Percentiles rank a stretch among this genome's conserved stretches.
These are phyloP conservation scores for Fusarium sulawesiense DNA, from an alignment of 2,329 filamentous ascomycete species.

Conservation along the genomic window DNA sequence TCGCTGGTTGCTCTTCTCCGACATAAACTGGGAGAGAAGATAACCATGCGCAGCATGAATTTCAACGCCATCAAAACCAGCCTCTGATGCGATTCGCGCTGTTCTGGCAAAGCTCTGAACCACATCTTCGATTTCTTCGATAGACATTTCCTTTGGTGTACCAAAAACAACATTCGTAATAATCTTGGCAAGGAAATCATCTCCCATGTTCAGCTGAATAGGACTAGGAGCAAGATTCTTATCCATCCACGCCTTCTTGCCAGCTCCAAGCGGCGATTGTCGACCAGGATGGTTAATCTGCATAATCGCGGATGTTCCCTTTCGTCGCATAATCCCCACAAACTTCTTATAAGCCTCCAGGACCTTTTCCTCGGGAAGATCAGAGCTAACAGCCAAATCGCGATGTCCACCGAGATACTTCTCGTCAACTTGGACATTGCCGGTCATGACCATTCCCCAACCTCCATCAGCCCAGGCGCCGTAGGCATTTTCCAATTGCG, in stretches of 20 bases:
- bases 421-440: constrained; percentile 59
- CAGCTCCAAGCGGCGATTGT: constrained; percentile 55
- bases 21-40: constrained; percentile 67
- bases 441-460: constrained; percentile 66
- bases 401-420: constrained; percentile 50
- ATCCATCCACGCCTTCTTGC: constrained; percentile 49
- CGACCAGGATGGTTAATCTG: constrained; percentile 62
- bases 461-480: constrained; percentile 63
- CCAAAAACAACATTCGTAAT: constrained; percentile 57
- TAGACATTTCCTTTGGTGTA: constrained; percentile 67
- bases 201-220: constrained; percentile 56
- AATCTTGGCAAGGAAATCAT: constrained; percentile 50
- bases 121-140: constrained; percentile 64
- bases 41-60: constrained; percentile 67
- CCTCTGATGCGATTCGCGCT: constrained; percentile 59
- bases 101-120: constrained; percentile 64
- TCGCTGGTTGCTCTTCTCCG: constrained; percentile 60
- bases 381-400: constrained; percentile 51
- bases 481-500: constrained; percentile 60
- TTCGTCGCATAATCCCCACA: constrained; percentile 47
- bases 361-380: constrained; percentile 40
- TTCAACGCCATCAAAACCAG: constrained; percentile 60
- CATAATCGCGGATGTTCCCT: constrained; percentile 55
- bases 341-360: constrained; percentile 55
- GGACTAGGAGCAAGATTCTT: constrained; percentile 59